phyloP scores from a whole-genome alignment of 352 stramenopile genomes.

The Globisporangium takayamanum region DNA sequence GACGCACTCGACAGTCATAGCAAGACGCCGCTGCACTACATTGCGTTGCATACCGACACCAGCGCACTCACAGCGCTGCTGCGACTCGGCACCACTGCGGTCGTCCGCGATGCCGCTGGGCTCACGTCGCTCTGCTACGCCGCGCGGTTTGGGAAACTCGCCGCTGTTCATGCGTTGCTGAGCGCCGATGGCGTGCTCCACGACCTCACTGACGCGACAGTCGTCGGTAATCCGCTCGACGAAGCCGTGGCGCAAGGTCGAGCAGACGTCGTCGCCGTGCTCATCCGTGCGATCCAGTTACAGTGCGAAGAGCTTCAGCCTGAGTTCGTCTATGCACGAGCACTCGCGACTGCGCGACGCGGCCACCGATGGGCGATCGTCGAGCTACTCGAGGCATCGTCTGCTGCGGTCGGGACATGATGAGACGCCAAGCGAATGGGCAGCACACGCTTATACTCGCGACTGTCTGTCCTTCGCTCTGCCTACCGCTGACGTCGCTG shows the following conservation, averaged over 20 bases:
- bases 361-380: not conserved
- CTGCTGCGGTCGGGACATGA: too few species aligned
- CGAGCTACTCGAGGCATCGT: not conserved
- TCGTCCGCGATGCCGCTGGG: not conserved
- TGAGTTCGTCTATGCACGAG: not conserved
- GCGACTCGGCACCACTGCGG: not conserved
- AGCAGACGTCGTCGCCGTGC: not conserved
- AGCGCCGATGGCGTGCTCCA: not conserved
- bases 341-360: not conserved
- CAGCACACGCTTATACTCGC: not conserved
- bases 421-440: not conserved
- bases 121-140: not conserved
- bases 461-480: not conserved
- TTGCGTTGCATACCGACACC: not conserved
- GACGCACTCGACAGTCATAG: not conserved
- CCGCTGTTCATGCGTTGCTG: not conserved
- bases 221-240: not conserved
- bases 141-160: not conserved
- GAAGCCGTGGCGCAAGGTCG: slow-evolving; percentile 1
- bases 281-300: not conserved
- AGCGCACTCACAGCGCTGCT: not conserved
- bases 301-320: not conserved
- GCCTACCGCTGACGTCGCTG: too few species aligned
- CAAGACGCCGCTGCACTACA: not conserved
- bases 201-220: not conserved